A percentile compares a stretch with the other conserved stretches of the same genome.
Evolutionary conservation across 2,329 filamentous ascomycete genomes (phyloP).

Genomic region (Penicillium janthinellum): DNA sequence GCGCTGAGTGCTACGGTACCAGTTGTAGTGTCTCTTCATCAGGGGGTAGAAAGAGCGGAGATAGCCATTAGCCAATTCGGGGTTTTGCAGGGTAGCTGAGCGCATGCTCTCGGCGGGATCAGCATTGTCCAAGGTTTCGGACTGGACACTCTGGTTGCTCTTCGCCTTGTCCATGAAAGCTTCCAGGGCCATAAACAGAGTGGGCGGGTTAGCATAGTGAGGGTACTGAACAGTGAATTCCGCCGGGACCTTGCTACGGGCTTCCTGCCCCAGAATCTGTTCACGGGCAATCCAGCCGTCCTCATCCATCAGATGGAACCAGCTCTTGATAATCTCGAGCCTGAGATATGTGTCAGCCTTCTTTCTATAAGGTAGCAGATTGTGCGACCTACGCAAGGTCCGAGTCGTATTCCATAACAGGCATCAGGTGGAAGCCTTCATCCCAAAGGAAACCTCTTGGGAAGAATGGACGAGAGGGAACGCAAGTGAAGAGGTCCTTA

Average conservation of each 20-base stretch:
- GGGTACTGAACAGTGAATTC: constrained; percentile 97
- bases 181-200: constrained; percentile 86
- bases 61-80: constrained; percentile 68
- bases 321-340: constrained; percentile 85
- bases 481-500: constrained; percentile 84
- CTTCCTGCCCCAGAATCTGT: constrained; percentile 89
- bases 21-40: constrained; percentile 84
- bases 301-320: constrained; percentile 94
- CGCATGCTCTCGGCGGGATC: constrained; percentile 53
- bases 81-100: constrained; percentile 67
- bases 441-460: constrained; percentile 97
- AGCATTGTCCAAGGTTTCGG: constrained; percentile 25
- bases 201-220: constrained; percentile 96
- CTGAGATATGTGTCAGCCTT: constrained; percentile 33
- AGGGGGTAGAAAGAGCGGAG: constrained; percentile 80
- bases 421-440: constrained; percentile 92
- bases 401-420: constrained; percentile 90
- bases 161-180: constrained; percentile 78
- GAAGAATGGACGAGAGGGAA: constrained; percentile 94
- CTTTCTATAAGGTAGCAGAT: neutral
- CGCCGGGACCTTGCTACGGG: constrained; percentile 86
- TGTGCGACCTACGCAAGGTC: constrained; percentile 66
- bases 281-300: constrained; percentile 98
- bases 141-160: constrained; percentile 38
- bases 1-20: constrained; percentile 90